Conservation (phyloP, 306 rosid genomes). For the Malus fusca region DNA sequence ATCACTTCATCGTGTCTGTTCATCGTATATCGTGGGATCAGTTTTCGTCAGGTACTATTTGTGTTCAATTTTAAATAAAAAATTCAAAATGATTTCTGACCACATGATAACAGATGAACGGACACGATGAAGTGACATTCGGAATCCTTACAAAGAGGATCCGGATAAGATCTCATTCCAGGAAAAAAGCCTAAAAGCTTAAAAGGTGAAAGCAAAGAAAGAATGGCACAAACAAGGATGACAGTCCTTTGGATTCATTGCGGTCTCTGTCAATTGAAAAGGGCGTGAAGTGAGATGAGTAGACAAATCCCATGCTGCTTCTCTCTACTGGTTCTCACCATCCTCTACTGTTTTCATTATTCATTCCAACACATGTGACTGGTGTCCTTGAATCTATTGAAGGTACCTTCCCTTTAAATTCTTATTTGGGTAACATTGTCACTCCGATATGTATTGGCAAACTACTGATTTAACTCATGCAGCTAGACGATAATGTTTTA, state of each 20-base stretch:
- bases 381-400: not conserved
- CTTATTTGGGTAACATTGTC: not conserved
- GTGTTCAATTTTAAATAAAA: no score
- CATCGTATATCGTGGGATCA: no score
- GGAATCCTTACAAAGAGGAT: no score
- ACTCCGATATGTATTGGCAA: not conserved
- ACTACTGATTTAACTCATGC: not conserved
- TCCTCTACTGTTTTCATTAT: not conserved
- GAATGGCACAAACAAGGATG: slow-evolving; percentile 8
- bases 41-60: no score
- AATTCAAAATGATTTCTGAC: no score
- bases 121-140: no score
- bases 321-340: not conserved
- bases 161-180: no score
- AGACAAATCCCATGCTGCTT: not conserved
- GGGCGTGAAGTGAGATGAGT: not conserved
- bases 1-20: fast-evolving
- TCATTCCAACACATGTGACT: not conserved
- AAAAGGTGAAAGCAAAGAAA: not conserved
- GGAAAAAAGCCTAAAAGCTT: not conserved
- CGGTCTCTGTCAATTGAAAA: not conserved
- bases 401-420: not conserved
- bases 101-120: no score
- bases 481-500: not conserved
- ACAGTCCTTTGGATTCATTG: slow-evolving; percentile 1